A percentile compares a stretch with the other conserved stretches of the same genome.
These are phyloP conservation scores for Orbilia brochopaga DNA, from an alignment of 2,329 filamentous ascomycete species.

Conservation along the genomic window DNA sequence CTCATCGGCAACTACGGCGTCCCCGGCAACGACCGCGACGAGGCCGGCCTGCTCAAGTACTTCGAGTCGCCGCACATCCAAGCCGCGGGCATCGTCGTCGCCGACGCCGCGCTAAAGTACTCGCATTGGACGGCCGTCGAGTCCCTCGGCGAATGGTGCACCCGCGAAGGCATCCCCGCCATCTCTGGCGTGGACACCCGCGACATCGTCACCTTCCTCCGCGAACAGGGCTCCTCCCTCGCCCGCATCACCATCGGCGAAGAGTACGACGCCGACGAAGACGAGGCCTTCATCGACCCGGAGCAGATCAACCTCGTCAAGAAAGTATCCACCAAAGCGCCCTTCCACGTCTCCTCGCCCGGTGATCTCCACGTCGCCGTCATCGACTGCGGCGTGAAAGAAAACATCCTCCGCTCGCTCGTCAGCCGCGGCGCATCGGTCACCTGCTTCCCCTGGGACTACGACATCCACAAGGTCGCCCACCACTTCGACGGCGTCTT, in stretches of 20 bases:
- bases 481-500: slow-evolving; percentile 98
- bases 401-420: slow-evolving; percentile 96
- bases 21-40: slow-evolving; percentile 80
- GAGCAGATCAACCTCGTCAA: slow-evolving; percentile 96
- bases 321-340: slow-evolving; percentile 95
- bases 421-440: slow-evolving; percentile 89
- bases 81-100: slow-evolving; percentile 92
- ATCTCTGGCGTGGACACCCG: slow-evolving; percentile 97
- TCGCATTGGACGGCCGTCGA: slow-evolving; percentile 99
- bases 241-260: slow-evolving; percentile 94
- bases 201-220: slow-evolving; percentile 91
- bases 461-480: slow-evolving; percentile 96
- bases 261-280: slow-evolving; percentile 97
- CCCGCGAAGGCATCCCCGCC: slow-evolving; percentile 90
- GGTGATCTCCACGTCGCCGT: slow-evolving; percentile 90
- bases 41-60: slow-evolving; percentile 91
- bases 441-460: slow-evolving; percentile 94
- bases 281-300: slow-evolving; percentile 93
- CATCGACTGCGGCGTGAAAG: slow-evolving; percentile 98
- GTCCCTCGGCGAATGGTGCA: slow-evolving; percentile 90
- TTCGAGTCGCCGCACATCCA: slow-evolving; percentile 98
- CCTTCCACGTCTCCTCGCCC: slow-evolving; percentile 89
- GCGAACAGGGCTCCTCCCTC: slow-evolving; percentile 94
- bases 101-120: slow-evolving; percentile 90
- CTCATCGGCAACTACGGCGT: slow-evolving; percentile 99